Evolutionary conservation across 805 yeast species (phyloP).

Genomic region (Ogataea dorogensis): DNA sequence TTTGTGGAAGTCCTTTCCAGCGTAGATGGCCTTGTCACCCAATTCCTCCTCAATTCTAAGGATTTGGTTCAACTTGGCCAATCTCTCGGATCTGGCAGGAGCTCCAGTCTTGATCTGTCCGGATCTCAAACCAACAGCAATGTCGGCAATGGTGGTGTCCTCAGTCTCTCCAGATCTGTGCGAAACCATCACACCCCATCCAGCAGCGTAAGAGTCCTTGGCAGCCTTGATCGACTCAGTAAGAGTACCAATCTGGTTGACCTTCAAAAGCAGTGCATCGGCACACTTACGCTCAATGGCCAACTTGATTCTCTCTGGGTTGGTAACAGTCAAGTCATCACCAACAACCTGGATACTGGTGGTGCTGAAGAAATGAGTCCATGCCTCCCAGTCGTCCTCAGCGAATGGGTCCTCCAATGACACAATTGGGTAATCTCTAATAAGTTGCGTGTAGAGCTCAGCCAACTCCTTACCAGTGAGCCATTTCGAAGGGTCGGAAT

Average conservation of each 20-base stretch:
- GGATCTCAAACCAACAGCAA: constrained; percentile 94
- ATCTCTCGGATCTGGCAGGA: constrained; percentile 99
- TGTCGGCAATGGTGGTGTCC: constrained; percentile 97
- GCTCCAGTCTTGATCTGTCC: constrained; percentile 99
- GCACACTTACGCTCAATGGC: constrained; percentile 98
- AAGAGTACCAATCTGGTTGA: constrained; percentile 97
- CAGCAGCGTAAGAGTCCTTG: constrained; percentile 88
- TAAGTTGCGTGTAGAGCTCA: constrained; percentile 73
- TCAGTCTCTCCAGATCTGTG: constrained; percentile 99
- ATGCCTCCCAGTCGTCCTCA: constrained; percentile 99
- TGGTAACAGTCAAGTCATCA: constrained; percentile 98
- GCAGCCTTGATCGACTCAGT: constrained; percentile 98
- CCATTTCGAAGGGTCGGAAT: constrained; percentile 89
- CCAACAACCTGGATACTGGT: constrained; percentile 88
- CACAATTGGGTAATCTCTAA: constrained; percentile 93
- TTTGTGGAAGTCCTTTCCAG: constrained; percentile 87
- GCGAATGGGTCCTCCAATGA: constrained; percentile 99
- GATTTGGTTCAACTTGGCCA: constrained; percentile 98
- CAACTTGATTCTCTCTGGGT: constrained; percentile 89
- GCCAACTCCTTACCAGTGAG: constrained; percentile 86
- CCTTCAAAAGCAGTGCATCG: constrained; percentile 92
- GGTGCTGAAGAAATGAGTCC: constrained; percentile 82
- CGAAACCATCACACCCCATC: constrained; percentile 99
- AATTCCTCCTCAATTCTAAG: constrained; percentile 98
- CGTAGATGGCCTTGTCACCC: constrained; percentile 95